Conservation (phyloP, 345 rosid species). For the Rubroshorea leprosula region DNA sequence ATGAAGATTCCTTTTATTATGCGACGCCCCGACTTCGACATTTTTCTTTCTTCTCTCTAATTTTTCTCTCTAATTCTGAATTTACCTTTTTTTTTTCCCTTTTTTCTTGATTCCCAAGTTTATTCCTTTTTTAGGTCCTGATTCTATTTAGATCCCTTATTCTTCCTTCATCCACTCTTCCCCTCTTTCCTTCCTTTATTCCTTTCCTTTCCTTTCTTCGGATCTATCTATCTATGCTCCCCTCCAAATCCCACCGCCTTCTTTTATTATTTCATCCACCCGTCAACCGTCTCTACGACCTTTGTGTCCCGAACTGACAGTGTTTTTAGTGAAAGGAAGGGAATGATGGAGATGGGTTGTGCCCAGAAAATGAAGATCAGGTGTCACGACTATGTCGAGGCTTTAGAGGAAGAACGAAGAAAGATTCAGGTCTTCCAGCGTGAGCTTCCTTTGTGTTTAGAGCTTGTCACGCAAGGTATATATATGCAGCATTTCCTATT, state of each 20-base stretch:
- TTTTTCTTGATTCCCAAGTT: slow-evolving; percentile 23
- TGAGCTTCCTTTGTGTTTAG: slow-evolving; percentile 93
- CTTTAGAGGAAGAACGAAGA: slow-evolving; percentile 77
- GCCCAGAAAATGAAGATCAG: slow-evolving; percentile 46
- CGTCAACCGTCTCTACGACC: too few species aligned
- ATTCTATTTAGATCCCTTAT: slow-evolving; percentile 74
- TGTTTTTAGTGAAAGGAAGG: neutral
- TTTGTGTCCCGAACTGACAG: too few species aligned
- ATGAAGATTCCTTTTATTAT: slow-evolving; percentile 55
- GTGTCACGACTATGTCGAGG: slow-evolving; percentile 57
- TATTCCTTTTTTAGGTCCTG: slow-evolving; percentile 38
- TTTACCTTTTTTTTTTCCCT: neutral
- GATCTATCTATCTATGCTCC: slow-evolving; percentile 33
- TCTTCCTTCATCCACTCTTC: slow-evolving; percentile 20
- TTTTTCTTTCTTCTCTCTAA: slow-evolving; percentile 3
- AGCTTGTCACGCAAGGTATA: slow-evolving; percentile 79
- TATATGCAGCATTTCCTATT: too few species aligned
- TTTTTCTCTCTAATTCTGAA: slow-evolving; percentile 3
- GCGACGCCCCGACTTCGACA: slow-evolving; percentile 81
- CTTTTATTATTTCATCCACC: neutral
- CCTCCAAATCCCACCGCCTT: neutral
- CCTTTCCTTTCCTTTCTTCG: slow-evolving; percentile 15
- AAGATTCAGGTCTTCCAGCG: slow-evolving; percentile 91
- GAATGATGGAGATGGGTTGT: slow-evolving; percentile 31
- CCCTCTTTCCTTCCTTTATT: neutral